Base-by-base conservation (phyloP, 129 eudicot genomes). In the Cynara cardunculus region DNA sequence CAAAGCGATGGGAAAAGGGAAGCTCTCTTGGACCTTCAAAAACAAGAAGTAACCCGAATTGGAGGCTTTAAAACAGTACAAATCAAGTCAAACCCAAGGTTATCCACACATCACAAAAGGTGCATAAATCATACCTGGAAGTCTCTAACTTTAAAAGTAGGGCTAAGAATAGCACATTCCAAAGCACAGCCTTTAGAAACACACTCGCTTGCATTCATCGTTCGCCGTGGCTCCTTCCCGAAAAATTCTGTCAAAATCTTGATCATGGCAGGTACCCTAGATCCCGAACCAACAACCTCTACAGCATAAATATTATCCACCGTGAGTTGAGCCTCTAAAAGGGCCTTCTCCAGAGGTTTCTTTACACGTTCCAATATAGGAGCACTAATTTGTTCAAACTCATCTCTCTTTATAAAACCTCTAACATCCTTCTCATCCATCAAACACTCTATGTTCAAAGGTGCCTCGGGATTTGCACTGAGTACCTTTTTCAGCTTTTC, bases 171-270 rank as follows among this genome's bases (percentile, higher is more conserved):
- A 25, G 98, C 98, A 22, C 98, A 94, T 70, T 92, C 81, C 34
- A 94, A 83, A 59, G 97, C 98, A 83, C 94, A 82, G 6, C 98
- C 98, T 86, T 92, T 94, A 3, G 98, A 88, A 32, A 94, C 97
- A 81, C 97, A 94, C 78, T 95, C 99, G 81, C 97, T 95, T 13
- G 97, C 99, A 31, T 92, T 95, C 99, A 92, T 94, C 59, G 99
- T 92, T 22, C 99, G 91, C 73, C 97, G 87, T 5, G 99, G 97
- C 75, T 95, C 99, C 86, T 95, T 95, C 27, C 94, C 96, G 24
- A 94, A 94, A 76, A 92, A 94, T 74, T 94, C 99, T 0, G 96
- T 86, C 90, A 94, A 82, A 22, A 94, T 94, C 89, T 84, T 92
- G 46, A 94, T 86, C 1, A 94, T 78, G 0, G 99, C 97, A 74